Evolutionary conservation across 805 yeast species (phyloP).

Genomic region (Hemisphaericaspora nanyangensis): DNA sequence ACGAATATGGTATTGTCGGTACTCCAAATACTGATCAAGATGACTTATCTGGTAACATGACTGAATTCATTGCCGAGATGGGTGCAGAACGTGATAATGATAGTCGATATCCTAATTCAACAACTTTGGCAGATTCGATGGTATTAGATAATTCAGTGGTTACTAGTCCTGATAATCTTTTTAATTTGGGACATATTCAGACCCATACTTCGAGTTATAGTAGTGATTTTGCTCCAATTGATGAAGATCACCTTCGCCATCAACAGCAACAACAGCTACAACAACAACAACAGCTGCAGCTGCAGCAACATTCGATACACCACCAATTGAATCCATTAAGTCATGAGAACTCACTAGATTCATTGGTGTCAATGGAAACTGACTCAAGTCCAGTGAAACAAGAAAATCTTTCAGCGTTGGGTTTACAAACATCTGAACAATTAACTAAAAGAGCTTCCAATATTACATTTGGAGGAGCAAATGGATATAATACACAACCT

Average conservation of each 20-base stretch:
- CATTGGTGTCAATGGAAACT: slow-evolving; percentile 4
- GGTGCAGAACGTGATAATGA: slow-evolving; percentile 2
- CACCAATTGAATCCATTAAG: too few species aligned
- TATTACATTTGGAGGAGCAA: not conserved
- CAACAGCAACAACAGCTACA: not conserved
- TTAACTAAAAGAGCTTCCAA: slow-evolving; percentile 2
- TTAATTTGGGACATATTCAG: not conserved
- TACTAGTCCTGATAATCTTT: slow-evolving; percentile 1
- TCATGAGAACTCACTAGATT: slow-evolving; percentile 3
- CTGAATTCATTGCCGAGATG: slow-evolving; percentile 6
- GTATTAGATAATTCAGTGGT: not conserved
- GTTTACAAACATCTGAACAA: not conserved
- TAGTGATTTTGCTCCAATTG: slow-evolving; percentile 2
- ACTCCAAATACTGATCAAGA: not conserved
- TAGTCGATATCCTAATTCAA: not conserved
- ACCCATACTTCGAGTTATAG: slow-evolving; percentile 1
- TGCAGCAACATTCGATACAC: too few species aligned
- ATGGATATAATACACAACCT: not conserved
- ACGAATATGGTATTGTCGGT: not conserved
- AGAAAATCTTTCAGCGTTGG: not conserved
- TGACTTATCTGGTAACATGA: not conserved
- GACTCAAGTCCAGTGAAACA: not conserved
- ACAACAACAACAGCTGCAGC: too few species aligned
- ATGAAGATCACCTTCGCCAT: not conserved
- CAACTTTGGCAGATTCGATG: not conserved